Conservation (phyloP, 805 yeast genomes). For the Candida sanyiensis region DNA sequence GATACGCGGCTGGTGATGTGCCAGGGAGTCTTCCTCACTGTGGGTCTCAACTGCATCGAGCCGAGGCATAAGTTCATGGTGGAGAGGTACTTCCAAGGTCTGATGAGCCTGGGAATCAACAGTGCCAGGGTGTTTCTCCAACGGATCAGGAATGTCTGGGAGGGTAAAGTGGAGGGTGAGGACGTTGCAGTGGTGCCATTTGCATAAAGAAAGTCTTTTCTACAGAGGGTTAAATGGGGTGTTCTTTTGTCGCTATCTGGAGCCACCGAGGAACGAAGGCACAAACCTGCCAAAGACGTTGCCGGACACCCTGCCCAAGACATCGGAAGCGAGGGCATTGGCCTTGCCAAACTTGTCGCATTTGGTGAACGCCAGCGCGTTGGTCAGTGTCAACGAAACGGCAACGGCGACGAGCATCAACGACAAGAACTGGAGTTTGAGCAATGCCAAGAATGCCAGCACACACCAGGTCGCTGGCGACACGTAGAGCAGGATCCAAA, state of each 20-base stretch:
- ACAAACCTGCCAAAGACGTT: slow-evolving; percentile 42
- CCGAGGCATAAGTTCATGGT: slow-evolving; percentile 11
- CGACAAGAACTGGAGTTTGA: slow-evolving; percentile 70
- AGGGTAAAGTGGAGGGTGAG: slow-evolving; percentile 11
- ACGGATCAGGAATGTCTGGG: slow-evolving; percentile 19
- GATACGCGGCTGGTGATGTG: slow-evolving; percentile 22
- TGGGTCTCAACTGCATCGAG: slow-evolving; percentile 18
- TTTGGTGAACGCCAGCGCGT: slow-evolving; percentile 83
- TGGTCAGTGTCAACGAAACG: slow-evolving; percentile 65
- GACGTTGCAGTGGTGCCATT: slow-evolving; percentile 18
- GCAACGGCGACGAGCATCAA: slow-evolving; percentile 62
- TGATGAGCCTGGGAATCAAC: slow-evolving; percentile 17
- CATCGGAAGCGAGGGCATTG: slow-evolving; percentile 52
- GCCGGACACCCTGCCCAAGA: slow-evolving; percentile 50
- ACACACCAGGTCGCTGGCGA: slow-evolving; percentile 74
- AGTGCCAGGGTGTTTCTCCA: slow-evolving; percentile 19
- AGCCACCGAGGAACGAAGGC: slow-evolving; percentile 20
- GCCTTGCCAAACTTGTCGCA: slow-evolving; percentile 92
- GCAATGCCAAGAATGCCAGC: slow-evolving; percentile 69
- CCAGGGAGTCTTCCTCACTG: slow-evolving; percentile 21
- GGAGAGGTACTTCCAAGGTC: slow-evolving; percentile 13
- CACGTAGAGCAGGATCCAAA: slow-evolving; percentile 75
- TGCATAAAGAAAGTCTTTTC: no score
- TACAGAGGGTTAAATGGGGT: neutral
- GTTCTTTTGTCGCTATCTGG: neutral